Evolutionary conservation across 2,329 filamentous ascomycete species (phyloP), one percentile per base, ranked within the genome.

Genomic region (Hypoxylon sp.): DNA sequence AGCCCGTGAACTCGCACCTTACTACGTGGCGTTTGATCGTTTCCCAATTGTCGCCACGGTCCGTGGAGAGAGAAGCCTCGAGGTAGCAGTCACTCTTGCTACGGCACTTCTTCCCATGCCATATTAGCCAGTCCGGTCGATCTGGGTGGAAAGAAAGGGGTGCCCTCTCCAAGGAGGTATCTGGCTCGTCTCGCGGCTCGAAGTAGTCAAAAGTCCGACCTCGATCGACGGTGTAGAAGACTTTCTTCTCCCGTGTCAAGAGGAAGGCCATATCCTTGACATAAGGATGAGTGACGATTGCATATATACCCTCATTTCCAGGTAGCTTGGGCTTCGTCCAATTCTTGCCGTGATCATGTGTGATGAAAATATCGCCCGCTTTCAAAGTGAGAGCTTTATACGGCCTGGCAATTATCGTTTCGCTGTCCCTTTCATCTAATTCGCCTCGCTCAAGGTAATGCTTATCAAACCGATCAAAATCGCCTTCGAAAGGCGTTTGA

Each of bases 201-300:
- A 98, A 97, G 53, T 83, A 85, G 77, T 92, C 88, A 73, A 96
- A 92, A 70, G 84, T 90, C 44, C 89, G 83, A 17, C 92, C 94
- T 58, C 93, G 90, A 76, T 98, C 91, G 39, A 91, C 86, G 0
- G 94, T 96, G 79, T 97, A 98, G 73, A 90, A 91, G 0, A 96
- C 90, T 61, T 90, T 88, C 10, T 78, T 78, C 1, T 84, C 83
- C 0, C 83, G 80, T 0, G 94, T 97, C 29, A 97, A 85, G 81
- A 99, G 94, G 80, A 93, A 99, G 29, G 96, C 92, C 44, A 90
- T 87, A 76, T 98, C 94, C 74, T 92, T 94, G 80, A 93, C 91
- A 80, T 94, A 92, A 52, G 85, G 85, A 77, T 99, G 94, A 24
- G 92, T 92, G 63, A 91, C 87, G 71, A 99, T 93, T 19, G 82